These are phyloP conservation scores for Pleodorina starrii DNA, from an alignment of 139 green algal species.

Conservation along the genomic window DNA sequence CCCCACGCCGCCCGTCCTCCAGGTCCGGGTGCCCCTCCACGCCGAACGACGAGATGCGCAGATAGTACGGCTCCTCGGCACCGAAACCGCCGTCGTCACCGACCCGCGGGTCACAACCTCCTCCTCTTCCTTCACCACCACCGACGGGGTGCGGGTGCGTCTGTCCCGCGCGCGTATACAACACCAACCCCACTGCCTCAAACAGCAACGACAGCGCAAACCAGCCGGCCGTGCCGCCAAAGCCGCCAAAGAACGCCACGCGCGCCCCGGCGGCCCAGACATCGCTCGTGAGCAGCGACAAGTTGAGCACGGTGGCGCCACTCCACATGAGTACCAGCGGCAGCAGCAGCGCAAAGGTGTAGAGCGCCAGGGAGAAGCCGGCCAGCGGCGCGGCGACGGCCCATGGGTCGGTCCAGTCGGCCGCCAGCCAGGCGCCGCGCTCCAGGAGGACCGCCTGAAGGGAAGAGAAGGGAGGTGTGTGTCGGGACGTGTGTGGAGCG, in stretches of 20 bases:
- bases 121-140: no score
- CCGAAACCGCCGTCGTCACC: background rate
- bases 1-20: no score
- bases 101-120: no score
- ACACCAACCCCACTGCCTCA: conserved; percentile 46
- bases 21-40: no score
- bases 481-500: no score
- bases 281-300: conserved; percentile 84
- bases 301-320: conserved; percentile 82
- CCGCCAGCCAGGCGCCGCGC: conserved; percentile 24
- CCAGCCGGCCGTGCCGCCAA: conserved; percentile 49
- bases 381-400: conserved; percentile 49
- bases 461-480: no score
- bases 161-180: conserved; percentile 45
- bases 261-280: conserved; percentile 71
- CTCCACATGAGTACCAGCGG: conserved; percentile 68
- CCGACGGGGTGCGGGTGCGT: conserved; percentile 21
- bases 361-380: conserved; percentile 73
- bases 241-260: conserved; percentile 75
- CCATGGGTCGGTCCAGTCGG: conserved; percentile 28
- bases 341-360: conserved; percentile 78
- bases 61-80: no score
- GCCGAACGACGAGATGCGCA: no score
- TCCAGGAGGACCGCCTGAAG: conserved; percentile 61
- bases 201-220: conserved; percentile 47